Conservation (phyloP, 495 filamentous ascomycete genomes). For the Trichoderma orchidacearum region DNA sequence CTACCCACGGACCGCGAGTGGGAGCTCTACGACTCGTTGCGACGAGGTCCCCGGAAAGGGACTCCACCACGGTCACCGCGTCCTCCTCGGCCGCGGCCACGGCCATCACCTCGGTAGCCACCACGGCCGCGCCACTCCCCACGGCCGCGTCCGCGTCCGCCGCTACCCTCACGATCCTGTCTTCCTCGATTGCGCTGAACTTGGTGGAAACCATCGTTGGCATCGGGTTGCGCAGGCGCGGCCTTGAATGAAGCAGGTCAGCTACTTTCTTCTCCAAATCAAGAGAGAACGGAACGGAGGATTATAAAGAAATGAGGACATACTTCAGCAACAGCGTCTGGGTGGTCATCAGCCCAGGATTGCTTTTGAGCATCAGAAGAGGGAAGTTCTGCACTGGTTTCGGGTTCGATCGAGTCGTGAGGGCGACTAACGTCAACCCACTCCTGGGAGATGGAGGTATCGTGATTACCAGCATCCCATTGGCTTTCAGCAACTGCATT, state of each 20-base stretch:
- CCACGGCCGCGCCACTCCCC: constrained; percentile 27
- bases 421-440: constrained; percentile 60
- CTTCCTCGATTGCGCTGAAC: constrained; percentile 47
- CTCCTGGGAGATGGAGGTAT: constrained; percentile 46
- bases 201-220: constrained; percentile 56
- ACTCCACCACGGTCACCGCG: constrained; percentile 34
- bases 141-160: constrained; percentile 27
- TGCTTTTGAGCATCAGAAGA: constrained; percentile 38
- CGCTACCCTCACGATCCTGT: constrained; percentile 31
- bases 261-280: not conserved
- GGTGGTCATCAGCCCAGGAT: constrained; percentile 58
- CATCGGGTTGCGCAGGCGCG: constrained; percentile 13
- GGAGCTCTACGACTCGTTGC: constrained; percentile 23
- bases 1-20: not conserved
- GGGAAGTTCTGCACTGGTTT: constrained; percentile 49
- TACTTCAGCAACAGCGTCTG: constrained; percentile 26
- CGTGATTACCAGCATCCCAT: constrained; percentile 42
- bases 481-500: constrained; percentile 55
- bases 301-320: constrained; percentile 8
- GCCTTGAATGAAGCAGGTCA: constrained; percentile 2
- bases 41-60: constrained; percentile 22
- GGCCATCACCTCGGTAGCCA: constrained; percentile 41
- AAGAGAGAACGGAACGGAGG: not conserved
- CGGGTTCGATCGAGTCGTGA: constrained; percentile 59
- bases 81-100: constrained; percentile 31